Conservation (phyloP, 176 grass and related monocot species). For the maize (Zea mays) region Zm-B73-REFERENCE-NAM-5.0 NC_050096.1:200663001-200663500, state of each 20-base stretch:
- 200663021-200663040: slow-evolving; percentile 15
- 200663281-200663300: slow-evolving; percentile 23
- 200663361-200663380: slow-evolving; percentile 1
- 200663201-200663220: no score
- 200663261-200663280: slow-evolving; percentile 42
- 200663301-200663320: slow-evolving; percentile 25
- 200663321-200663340: slow-evolving; percentile 31
- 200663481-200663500: slow-evolving; percentile 89
- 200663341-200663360: slow-evolving; percentile 18
- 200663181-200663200: neutral
- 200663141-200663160: slow-evolving; percentile 62
- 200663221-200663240: neutral
- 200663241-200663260: slow-evolving; percentile 4
- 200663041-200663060: neutral
- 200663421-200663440: slow-evolving; percentile 50
- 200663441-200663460: slow-evolving; percentile 41
- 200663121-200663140: slow-evolving; percentile 55
- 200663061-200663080: neutral
- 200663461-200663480: slow-evolving; percentile 46
- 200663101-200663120: slow-evolving; percentile 39
- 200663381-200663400: neutral
- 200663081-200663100: neutral
- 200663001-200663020: slow-evolving; percentile 20
- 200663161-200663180: neutral
- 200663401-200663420: slow-evolving; percentile 19